Evolutionary conservation across 2,329 filamentous ascomycete genomes (phyloP), one percentile per base, ranked within the genome.

Genomic region (Alternaria dauci): DNA sequence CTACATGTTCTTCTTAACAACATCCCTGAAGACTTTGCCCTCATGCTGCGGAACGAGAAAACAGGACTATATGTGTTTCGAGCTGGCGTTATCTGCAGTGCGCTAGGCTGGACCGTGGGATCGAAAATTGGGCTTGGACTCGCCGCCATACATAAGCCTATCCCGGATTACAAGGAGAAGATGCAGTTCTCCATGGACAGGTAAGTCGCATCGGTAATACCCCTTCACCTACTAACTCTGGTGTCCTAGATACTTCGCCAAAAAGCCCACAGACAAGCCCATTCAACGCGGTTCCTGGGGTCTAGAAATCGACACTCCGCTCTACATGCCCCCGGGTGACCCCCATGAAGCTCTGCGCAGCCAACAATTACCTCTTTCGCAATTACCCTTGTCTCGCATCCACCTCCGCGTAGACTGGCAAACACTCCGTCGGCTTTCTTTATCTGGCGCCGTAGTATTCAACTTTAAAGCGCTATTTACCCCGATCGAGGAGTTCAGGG

Each of bases 391-490:
- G 2, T 82, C 86, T 0, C 85, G 91, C 34, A 82, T 91, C 64
- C 81, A 90, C 62, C 81, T 96, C 1, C 86, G 93, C 5, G 92
- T 95, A 2, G 93, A 96, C 76, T 96, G 92, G 91, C 93, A 96
- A 78, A 96, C 93, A 0, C 81, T 96, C 4, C 87, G 93, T 2
- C 87, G 93, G 3, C 80, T 96, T 0, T 92, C 93, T 0, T 81
- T 96, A 0, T 93, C 90, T 0, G 91, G 87, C 0, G 89, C 86
- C 0, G 82, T 96, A 1, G 86, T 93, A 0, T 96, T 96, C 81
- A 96, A 95, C 76, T 96, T 94, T 85, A 96, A 94, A 73, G 92
- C 90, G 0, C 78, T 95, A 0, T 96, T 96, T 78, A 95, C 92
- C 0, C 90, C 91, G 0, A 76, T 96, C 0, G 75, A 83, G 0